Base-by-base conservation (phyloP, 2,329 filamentous ascomycete species). In the Penicillium griseofulvum region DNA sequence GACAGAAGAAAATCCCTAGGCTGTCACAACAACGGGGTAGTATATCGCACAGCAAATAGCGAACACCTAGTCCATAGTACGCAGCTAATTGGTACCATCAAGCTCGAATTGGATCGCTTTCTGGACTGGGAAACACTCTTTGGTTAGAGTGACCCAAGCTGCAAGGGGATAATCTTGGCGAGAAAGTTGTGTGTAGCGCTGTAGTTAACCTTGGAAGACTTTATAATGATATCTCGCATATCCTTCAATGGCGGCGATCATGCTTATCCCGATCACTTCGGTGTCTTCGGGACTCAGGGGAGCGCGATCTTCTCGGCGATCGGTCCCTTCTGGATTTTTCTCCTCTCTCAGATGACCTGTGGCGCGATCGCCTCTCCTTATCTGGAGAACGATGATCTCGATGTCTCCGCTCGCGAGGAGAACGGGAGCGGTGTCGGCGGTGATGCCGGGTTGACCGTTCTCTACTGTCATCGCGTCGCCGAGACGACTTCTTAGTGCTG, bases 401-500 rank as follows among this genome's bases (percentile, higher is more conserved):
- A 52, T 62, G 64, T 49, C 62, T 69, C 29, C 61, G 67, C 17
- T 74, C 70, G 22, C 64, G 60, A 48, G 50, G 50, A 14, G 68
- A 71, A 49, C 64, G 66, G 41, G 70, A 70, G 43, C 80, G 80
- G 56, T 78, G 76, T 54, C 78, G 72, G 17, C 68, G 68, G 55
- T 72, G 73, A 62, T 79, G 78, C 34, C 74, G 75, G 59, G 72
- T 73, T 16, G 71, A 70, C 51, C 71, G 58, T 62, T 83, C 71
- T 45, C 69, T 67, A 47, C 68, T 71, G 19, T 68, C 64, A 33
- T 68, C 66, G 33, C 70, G 68, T 44, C 65, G 64, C 14, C 67
- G 63, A 22, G 68, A 69, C 3, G 68, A 65, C 49, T 77, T 81
- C 14, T 81, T 78, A 54, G 79, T 78, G 68, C 74, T 81, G 43